These are phyloP conservation scores for Herpetomonas samuelpessoai DNA, from an alignment of 208 protist genomes.

Conservation along the genomic window DNA sequence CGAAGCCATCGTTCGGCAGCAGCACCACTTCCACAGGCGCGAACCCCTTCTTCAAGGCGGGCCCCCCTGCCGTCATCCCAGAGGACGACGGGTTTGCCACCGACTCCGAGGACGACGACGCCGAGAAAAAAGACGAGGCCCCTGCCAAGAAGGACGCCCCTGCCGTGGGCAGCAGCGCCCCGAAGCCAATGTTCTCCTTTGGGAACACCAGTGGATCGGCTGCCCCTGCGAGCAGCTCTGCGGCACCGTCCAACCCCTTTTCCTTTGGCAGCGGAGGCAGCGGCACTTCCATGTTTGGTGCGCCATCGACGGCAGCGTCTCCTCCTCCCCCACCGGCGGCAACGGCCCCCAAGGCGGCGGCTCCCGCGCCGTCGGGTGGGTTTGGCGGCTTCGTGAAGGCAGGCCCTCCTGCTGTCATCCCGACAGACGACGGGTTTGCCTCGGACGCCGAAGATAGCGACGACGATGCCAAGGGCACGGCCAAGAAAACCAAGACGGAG, in stretches of 20 bases:
- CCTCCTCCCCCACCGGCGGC: constrained; percentile 16
- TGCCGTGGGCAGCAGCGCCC: too few species aligned
- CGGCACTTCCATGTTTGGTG: background rate
- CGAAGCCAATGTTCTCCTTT: constrained; percentile 26
- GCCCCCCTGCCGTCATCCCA: constrained; percentile 50
- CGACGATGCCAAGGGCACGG: constrained; percentile 14
- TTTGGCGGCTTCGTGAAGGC: constrained; percentile 17
- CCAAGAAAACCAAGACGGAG: background rate
- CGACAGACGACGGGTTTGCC: constrained; percentile 55
- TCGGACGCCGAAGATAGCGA: constrained; percentile 38
- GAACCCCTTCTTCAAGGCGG: constrained; percentile 49
- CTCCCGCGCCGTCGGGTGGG: background rate
- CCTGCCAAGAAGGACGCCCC: constrained; percentile 12
- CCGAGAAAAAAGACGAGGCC: constrained; percentile 3
- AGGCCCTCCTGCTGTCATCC: constrained; percentile 20
- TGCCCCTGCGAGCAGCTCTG: constrained; percentile 8
- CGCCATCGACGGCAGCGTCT: constrained; percentile 2
- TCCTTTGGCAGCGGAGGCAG: constrained; percentile 17
- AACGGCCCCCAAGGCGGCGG: constrained; percentile 9
- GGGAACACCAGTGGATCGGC: background rate
- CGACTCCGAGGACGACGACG: constrained; percentile 44
- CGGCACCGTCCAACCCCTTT: constrained; percentile 3
- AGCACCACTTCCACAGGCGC: background rate
- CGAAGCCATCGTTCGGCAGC: background rate
- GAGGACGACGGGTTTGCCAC: constrained; percentile 72